phyloP scores from a whole-genome alignment of 2,329 filamentous ascomycete genomes.

The Boeremia lycopersici region DNA sequence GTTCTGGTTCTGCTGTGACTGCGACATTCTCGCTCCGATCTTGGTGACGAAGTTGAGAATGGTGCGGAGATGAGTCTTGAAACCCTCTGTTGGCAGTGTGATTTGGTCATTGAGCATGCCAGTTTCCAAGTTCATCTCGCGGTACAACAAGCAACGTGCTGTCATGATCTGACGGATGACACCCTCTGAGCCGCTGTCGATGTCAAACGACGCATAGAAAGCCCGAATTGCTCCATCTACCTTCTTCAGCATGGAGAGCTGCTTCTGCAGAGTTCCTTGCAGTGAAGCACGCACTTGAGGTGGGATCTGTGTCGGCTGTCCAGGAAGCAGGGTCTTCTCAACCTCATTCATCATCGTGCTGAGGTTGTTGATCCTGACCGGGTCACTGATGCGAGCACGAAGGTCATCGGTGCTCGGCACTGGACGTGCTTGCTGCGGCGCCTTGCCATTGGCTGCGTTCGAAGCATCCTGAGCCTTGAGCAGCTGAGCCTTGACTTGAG shows the following conservation, averaged over 20 bases:
- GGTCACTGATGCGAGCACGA: conserved; percentile 33
- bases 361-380: conserved; percentile 34
- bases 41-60: conserved; percentile 38
- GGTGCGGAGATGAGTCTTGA: conserved; percentile 31
- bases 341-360: conserved; percentile 37
- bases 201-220: conserved; percentile 37
- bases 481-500: conserved; percentile 39
- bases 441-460: conserved; percentile 35
- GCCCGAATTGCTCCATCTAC: conserved; percentile 40
- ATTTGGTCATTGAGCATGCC: conserved; percentile 38
- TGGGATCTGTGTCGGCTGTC: conserved; percentile 30
- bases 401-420: conserved; percentile 33
- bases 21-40: conserved; percentile 33
- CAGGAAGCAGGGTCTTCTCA: conserved; percentile 31
- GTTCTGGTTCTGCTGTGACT: conserved; percentile 28
- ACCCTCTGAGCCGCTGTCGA: conserved; percentile 28
- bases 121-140: conserved; percentile 37
- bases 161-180: conserved; percentile 36
- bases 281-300: conserved; percentile 30
- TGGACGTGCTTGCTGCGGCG: conserved; percentile 31
- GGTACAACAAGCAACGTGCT: conserved; percentile 32
- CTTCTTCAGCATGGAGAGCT: conserved; percentile 35
- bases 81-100: conserved; percentile 36
- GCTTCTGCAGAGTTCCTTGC: conserved; percentile 34
- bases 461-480: conserved; percentile 43